Conservation (phyloP, 2,329 filamentous ascomycete species). For the Xylaria digitata region DNA sequence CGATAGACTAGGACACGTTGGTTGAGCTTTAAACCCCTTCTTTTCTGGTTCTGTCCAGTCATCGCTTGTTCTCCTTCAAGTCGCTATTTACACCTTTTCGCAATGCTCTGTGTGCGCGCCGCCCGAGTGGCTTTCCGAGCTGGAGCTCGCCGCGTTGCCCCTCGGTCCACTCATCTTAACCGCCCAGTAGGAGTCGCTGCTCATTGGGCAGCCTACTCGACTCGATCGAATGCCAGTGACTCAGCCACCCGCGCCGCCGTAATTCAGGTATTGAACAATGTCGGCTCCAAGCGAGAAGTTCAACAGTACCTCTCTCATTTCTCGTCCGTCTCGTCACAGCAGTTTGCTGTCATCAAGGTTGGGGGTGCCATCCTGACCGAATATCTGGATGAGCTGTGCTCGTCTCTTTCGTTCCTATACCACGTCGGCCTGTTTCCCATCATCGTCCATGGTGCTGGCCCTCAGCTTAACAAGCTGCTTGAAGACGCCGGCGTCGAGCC, state of each 20-base stretch:
- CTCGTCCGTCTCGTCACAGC: constrained; percentile 93
- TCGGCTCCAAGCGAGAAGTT: constrained; percentile 94
- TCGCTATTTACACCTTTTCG: constrained; percentile 21
- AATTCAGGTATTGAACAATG: constrained; percentile 91
- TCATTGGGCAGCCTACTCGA: constrained; percentile 50
- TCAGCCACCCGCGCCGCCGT: constrained; percentile 81
- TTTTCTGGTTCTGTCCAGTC: constrained; percentile 5
- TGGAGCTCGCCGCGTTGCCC: constrained; percentile 47
- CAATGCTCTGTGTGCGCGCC: constrained; percentile 47
- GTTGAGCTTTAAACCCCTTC: constrained; percentile 1
- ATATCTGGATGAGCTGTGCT: constrained; percentile 90
- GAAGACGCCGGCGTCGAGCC: constrained; percentile 93
- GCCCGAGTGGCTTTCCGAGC: constrained; percentile 48
- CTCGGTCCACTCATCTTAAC: constrained; percentile 32
- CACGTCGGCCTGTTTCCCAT: constrained; percentile 95
- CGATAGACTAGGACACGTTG: constrained; percentile 14
- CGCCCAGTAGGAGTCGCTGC: constrained; percentile 43
- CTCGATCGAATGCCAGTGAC: constrained; percentile 54
- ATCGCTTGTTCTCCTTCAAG: constrained; percentile 1
- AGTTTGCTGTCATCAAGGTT: constrained; percentile 98
- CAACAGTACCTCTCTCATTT: constrained; percentile 98
- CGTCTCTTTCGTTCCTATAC: constrained; percentile 89
- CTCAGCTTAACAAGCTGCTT: constrained; percentile 91
- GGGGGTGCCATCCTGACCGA: constrained; percentile 96
- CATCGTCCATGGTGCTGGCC: constrained; percentile 93